phyloP scores from a whole-genome alignment of 345 rosid genomes.

The Eucalyptus caleyi region DNA sequence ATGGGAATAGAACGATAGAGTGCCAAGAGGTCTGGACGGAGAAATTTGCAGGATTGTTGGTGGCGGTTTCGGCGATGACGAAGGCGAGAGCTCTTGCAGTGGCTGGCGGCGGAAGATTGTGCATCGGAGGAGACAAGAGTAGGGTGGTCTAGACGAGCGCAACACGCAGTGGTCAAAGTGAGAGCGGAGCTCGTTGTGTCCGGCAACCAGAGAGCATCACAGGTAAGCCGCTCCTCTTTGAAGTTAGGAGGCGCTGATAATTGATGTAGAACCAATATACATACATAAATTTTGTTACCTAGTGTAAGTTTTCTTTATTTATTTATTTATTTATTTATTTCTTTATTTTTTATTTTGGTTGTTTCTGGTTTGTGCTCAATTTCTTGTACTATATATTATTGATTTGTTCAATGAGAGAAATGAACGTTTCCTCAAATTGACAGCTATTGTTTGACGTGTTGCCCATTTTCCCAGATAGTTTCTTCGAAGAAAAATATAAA shows the following conservation, averaged over 20 bases:
- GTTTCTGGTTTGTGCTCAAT: neutral
- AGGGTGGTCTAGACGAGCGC: neutral
- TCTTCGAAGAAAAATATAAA: neutral
- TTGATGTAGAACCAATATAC: neutral
- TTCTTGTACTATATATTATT: neutral
- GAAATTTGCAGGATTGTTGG: neutral
- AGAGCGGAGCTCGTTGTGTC: neutral
- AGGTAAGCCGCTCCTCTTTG: neutral
- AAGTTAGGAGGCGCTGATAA: neutral
- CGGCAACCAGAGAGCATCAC: neutral
- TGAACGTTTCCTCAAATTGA: neutral
- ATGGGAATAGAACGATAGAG: neutral
- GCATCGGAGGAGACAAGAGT: neutral
- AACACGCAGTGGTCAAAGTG: neutral
- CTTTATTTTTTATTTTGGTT: no score
- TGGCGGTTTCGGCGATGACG: neutral
- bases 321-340: no score
- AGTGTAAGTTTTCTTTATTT: neutral
- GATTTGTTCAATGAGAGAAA: neutral
- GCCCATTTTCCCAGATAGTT: neutral
- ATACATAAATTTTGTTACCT: neutral
- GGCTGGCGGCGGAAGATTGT: neutral
- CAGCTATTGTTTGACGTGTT: fast-evolving
- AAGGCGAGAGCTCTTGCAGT: neutral
- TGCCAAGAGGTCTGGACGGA: neutral